Evolutionary conservation across 768 basidiomycete species (phyloP).

Genomic region (Coprinellus micaceus): DNA sequence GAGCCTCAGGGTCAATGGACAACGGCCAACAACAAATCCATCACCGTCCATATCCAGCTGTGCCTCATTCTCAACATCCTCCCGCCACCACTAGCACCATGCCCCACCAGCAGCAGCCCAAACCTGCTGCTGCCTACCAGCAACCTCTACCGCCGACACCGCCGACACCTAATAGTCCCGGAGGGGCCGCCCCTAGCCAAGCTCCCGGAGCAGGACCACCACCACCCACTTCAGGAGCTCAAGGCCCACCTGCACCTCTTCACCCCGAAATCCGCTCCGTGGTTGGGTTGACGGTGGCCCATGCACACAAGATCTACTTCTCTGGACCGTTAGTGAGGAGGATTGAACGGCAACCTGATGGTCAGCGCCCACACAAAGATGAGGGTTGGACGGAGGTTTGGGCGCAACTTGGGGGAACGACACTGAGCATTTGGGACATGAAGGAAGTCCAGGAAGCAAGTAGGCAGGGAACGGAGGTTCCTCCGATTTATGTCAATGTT

Average conservation of each 20-base stretch:
- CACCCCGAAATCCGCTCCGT: slow-evolving; percentile 84
- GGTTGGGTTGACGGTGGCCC: slow-evolving; percentile 68
- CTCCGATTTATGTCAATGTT: slow-evolving; percentile 82
- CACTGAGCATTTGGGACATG: slow-evolving; percentile 91
- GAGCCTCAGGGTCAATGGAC: slow-evolving; percentile 12
- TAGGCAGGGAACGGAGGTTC: slow-evolving; percentile 74
- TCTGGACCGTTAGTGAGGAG: slow-evolving; percentile 78
- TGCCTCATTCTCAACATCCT: slow-evolving; percentile 9
- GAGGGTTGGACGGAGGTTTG: slow-evolving; percentile 83
- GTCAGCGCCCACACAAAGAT: slow-evolving; percentile 63
- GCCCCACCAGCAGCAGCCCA: slow-evolving; percentile 14
- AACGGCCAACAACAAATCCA: slow-evolving; percentile 13
- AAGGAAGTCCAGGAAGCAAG: slow-evolving; percentile 81
- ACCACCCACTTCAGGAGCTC: slow-evolving; percentile 5
- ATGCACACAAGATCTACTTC: slow-evolving; percentile 83
- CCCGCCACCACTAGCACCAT: slow-evolving; percentile 10
- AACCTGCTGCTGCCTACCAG: slow-evolving; percentile 6
- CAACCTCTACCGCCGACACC: slow-evolving; percentile 15
- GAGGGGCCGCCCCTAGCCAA: background rate
- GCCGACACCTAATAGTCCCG: slow-evolving; percentile 16
- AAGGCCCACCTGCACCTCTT: slow-evolving; percentile 39
- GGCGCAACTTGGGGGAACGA: slow-evolving; percentile 88
- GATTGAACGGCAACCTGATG: slow-evolving; percentile 75
- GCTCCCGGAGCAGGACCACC: slow-evolving; percentile 2
- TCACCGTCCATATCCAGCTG: slow-evolving; percentile 5